phyloP scores from a whole-genome alignment of 108 stramenopile species.

The Fragilariopsis cylindrus region DNA sequence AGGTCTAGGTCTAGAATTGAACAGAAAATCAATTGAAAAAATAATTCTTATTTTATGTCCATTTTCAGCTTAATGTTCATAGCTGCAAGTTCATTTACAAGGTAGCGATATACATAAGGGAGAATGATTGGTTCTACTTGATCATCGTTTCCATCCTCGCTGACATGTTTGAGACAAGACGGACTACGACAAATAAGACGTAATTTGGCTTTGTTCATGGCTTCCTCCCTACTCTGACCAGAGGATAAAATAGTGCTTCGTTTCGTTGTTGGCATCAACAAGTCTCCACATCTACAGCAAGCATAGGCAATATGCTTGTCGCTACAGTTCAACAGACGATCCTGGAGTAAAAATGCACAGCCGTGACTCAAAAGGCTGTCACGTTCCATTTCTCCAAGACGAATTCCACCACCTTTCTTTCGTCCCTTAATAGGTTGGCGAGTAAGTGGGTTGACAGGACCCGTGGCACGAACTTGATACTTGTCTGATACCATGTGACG shows the following conservation, averaged over 20 bases:
- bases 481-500: constrained; percentile 99
- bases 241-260: constrained; percentile 77
- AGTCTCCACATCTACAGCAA: constrained; percentile 88
- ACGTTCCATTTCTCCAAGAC: constrained; percentile 99
- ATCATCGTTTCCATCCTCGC: constrained; percentile 75
- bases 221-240: constrained; percentile 72
- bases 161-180: constrained; percentile 51
- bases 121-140: constrained; percentile 87
- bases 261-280: constrained; percentile 84
- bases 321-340: constrained; percentile 94
- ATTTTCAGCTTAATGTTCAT: constrained; percentile 97
- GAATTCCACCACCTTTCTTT: constrained; percentile 97
- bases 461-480: constrained; percentile 97
- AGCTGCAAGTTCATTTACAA: constrained; percentile 96
- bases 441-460: constrained; percentile 94
- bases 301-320: constrained; percentile 93
- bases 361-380: constrained; percentile 97
- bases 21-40: too few species aligned
- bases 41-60: constrained; percentile 47
- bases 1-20: too few species aligned
- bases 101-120: constrained; percentile 98
- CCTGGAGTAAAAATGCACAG: constrained; percentile 92
- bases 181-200: constrained; percentile 81
- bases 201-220: constrained; percentile 64
- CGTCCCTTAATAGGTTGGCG: constrained; percentile 99